Evolutionary conservation across 768 basidiomycete genomes (phyloP), one percentile per base, ranked within the genome.

Genomic region (Holtermanniella nyarrowii): DNA sequence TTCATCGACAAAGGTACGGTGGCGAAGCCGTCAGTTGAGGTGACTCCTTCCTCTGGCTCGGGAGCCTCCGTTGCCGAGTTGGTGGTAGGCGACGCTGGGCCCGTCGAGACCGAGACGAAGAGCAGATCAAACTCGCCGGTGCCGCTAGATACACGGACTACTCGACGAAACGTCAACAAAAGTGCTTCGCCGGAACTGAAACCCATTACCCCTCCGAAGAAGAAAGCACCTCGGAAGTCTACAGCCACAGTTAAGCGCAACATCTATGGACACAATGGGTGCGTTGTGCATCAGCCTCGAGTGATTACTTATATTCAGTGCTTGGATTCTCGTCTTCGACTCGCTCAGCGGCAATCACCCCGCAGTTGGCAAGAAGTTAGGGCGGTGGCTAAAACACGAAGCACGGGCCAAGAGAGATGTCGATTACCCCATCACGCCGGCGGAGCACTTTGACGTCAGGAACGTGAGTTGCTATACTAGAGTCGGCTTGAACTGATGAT

Each of bases 271-370:
- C 12, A 42, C 50, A 12, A 41, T 47, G 31, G 43, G 22, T 23
- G 26, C 42, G 31, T 49, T 56, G 13, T 16, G 24, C 14, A 48
- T 18, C 13, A 49, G 50, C 26, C 25, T 42, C 12, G 23, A 48
- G 55, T 56, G 27, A 56, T 50, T 37, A 22, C 5, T 16, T 21
- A 5, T 22, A 11, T 42, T 5, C 44, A 64, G 61, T 3, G 46
- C 54, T 4, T 81, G 80, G 57, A 83, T 99, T 26, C 82, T 90
- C 66, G 88, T 83, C 0, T 79, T 99, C 49, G 95, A 99, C 68
- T 97, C 93, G 1, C 77, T 99, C 43, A 84, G 85, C 3, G 74
- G 75, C 13, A 73, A 74, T n/a, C 91, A 96, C 70, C 76, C 76
- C 0, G 76, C 79, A 26, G 88, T 81, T 3, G 69, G 76, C 40